Percentiles rank a stretch among this genome's conserved stretches.
Conservation (phyloP, 2,329 filamentous ascomycete genomes). For the Fusarium sp. region DNA sequence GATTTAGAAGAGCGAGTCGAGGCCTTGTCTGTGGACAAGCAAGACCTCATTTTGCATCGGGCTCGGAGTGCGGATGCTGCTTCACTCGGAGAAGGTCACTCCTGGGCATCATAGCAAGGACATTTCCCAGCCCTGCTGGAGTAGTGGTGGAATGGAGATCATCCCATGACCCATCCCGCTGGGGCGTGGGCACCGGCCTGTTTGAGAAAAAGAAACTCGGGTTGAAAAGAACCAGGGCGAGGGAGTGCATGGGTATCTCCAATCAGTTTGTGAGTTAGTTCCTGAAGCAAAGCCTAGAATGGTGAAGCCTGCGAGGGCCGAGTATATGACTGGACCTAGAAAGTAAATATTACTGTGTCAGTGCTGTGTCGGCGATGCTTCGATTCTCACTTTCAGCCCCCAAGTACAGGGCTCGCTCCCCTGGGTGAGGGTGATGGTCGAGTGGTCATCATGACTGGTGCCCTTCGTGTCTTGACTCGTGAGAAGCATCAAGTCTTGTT, state of each 20-base stretch:
- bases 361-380: not conserved
- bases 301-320: not conserved
- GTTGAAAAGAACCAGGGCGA: not conserved
- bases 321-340: too few species aligned
- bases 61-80: not conserved
- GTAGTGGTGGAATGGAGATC: not conserved
- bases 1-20: not conserved
- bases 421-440: not conserved
- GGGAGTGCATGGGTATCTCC: too few species aligned
- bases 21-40: not conserved
- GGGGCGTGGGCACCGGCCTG: not conserved
- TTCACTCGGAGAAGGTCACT: not conserved
- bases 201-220: not conserved
- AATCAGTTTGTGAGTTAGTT: too few species aligned
- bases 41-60: not conserved
- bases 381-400: not conserved
- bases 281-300: not conserved
- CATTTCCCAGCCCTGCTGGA: not conserved
- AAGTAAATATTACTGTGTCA: too few species aligned
- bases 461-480: not conserved
- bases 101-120: not conserved
- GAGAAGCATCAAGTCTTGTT: not conserved
- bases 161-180: not conserved
- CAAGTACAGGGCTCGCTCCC: not conserved
- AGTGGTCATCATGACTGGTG: not conserved